A percentile compares a stretch with the other conserved stretches of the same genome.
Evolutionary conservation across 1,284 basidiomycete species (phyloP).

Genomic region (Cryptococcus amylolentus): DNA sequence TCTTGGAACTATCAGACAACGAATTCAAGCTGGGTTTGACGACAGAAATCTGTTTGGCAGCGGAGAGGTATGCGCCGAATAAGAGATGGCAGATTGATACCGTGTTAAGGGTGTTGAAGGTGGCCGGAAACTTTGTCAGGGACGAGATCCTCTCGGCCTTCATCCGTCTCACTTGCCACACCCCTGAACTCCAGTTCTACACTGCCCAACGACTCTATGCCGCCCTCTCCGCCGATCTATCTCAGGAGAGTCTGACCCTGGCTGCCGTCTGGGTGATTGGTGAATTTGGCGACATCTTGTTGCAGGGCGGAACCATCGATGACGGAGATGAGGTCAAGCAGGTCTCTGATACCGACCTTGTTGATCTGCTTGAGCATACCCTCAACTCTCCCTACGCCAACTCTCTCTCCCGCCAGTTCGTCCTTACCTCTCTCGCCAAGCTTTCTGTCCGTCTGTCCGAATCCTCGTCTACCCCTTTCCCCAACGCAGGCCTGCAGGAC

Average conservation of each 20-base stretch:
- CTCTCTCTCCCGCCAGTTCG: conserved; percentile 85
- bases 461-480: conserved; percentile 31
- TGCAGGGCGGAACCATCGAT: conserved; percentile 85
- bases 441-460: conserved; percentile 68
- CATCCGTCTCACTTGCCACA: conserved; percentile 93
- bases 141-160: conserved; percentile 95
- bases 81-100: conserved; percentile 99
- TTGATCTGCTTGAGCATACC: conserved; percentile 82
- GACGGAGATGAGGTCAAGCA: conserved; percentile 71
- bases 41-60: conserved; percentile 93
- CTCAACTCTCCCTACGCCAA: conserved; percentile 94
- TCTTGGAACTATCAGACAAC: conserved; percentile 96
- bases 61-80: conserved; percentile 95
- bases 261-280: conserved; percentile 95
- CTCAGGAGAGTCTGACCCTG: conserved; percentile 91
- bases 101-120: conserved; percentile 83
- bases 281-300: conserved; percentile 88
- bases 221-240: conserved; percentile 85
- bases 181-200: conserved; percentile 94
- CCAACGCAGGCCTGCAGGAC: conserved; percentile 66
- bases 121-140: conserved; percentile 98
- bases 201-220: conserved; percentile 89
- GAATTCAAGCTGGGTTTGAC: conserved; percentile 99
- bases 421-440: conserved; percentile 86
- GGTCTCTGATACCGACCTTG: conserved; percentile 72